Percentiles rank a stretch among this genome's conserved stretches.
Evolutionary conservation across 2,329 filamentous ascomycete genomes (phyloP).

Genomic region (Microsporum canis): DNA sequence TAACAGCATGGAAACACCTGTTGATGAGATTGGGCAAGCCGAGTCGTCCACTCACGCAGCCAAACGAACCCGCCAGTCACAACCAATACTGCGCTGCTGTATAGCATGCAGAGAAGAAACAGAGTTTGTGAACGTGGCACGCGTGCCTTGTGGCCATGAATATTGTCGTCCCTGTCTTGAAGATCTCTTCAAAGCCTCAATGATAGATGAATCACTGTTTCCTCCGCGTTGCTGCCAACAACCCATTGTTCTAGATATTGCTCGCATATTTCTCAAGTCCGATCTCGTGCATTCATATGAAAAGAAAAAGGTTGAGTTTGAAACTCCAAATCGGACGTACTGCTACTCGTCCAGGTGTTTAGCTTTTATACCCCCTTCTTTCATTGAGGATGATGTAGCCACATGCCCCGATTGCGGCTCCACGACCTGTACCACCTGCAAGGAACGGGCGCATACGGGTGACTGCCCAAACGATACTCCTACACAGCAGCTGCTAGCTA

Average conservation of each 20-base stretch:
- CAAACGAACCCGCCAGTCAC: constrained; percentile 5
- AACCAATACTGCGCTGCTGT: constrained; percentile 11
- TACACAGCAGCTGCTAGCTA: constrained; percentile 38
- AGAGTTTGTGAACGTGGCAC: constrained; percentile 19
- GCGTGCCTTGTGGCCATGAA: constrained; percentile 6
- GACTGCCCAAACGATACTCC: constrained; percentile 19
- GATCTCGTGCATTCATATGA: constrained; percentile 11
- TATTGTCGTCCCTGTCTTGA: not conserved
- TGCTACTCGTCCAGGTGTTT: constrained; percentile 19
- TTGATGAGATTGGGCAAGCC: constrained; percentile 5
- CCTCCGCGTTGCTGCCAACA: constrained; percentile 22
- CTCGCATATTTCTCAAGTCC: constrained; percentile 6
- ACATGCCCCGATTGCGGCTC: constrained; percentile 16
- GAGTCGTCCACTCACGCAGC: constrained; percentile 11
- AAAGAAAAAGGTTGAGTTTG: constrained; percentile 18
- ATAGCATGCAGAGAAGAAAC: constrained; percentile 22
- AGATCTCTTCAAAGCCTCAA: not conserved
- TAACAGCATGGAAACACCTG: not conserved
- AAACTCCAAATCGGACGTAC: constrained; percentile 19
- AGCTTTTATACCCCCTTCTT: constrained; percentile 17
- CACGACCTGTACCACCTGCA: constrained; percentile 20
- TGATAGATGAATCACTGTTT: constrained; percentile 18
- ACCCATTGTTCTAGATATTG: constrained; percentile 14
- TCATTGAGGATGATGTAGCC: constrained; percentile 13
- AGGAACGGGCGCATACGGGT: constrained; percentile 14